A percentile compares a stretch with the other conserved stretches of the same genome.
These are phyloP conservation scores for Fragaria nilgerrensis DNA, from an alignment of 306 rosid genomes.

Conservation along the genomic window DNA sequence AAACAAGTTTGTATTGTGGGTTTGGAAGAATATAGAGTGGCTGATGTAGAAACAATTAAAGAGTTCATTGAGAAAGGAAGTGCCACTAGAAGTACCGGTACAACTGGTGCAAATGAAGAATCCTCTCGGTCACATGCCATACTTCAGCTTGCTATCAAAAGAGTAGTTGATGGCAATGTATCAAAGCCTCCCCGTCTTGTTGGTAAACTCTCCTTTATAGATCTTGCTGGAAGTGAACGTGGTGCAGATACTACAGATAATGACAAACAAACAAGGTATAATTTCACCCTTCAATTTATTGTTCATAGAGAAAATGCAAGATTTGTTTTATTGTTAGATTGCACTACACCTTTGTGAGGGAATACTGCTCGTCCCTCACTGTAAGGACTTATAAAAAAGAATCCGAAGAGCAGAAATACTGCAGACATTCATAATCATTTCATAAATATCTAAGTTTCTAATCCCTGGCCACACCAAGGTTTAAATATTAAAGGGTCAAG, in stretches of 20 bases:
- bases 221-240: conserved; percentile 99
- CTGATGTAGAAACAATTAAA: conserved; percentile 91
- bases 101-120: conserved; percentile 99
- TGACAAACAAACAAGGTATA: conserved; percentile 92
- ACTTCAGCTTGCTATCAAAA: conserved; percentile 95
- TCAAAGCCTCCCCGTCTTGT: conserved; percentile 86
- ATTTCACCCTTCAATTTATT: not conserved
- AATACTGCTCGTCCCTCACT: not conserved
- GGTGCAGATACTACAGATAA: conserved; percentile 99
- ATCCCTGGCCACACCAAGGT: not conserved
- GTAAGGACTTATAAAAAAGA: not conserved
- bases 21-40: conserved; percentile 87
- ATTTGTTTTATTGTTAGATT: conserved; percentile 2
- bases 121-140: conserved; percentile 99
- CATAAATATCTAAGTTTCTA: not conserved
- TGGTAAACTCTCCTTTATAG: conserved; percentile 97
- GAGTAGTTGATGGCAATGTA: conserved; percentile 75
- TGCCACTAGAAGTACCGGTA: conserved; percentile 93
- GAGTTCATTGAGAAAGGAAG: conserved; percentile 94
- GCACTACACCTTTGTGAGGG: not conserved
- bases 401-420: not conserved
- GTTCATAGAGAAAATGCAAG: not conserved
- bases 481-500: not conserved
- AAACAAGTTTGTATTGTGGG: conserved; percentile 99
- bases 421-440: not conserved